Evolutionary conservation across 371 early-diverging fungal genomes (phyloP).

Genomic region (Circinella umbellata): DNA sequence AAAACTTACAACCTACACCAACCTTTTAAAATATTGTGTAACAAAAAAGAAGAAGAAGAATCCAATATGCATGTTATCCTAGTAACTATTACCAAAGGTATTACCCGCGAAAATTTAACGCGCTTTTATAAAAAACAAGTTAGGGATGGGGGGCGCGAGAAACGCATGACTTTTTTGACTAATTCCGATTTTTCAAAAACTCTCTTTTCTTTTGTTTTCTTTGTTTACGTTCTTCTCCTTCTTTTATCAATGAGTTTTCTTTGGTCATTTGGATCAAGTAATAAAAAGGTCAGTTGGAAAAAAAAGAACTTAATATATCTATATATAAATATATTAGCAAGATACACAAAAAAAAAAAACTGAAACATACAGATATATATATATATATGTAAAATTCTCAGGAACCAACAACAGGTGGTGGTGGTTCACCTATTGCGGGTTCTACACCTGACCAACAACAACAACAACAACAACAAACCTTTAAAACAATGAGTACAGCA

Average conservation of each 20-base stretch:
- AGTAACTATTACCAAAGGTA: neutral
- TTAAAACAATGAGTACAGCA: constrained; percentile 51
- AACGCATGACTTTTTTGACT: neutral
- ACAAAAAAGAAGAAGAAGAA: too few relatives aligned
- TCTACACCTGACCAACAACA: constrained; percentile 15
- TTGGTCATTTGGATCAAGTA: constrained; percentile 43
- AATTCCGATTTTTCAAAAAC: neutral
- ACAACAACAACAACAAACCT: constrained; percentile 27
- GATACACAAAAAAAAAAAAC: neutral
- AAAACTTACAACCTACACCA: too few relatives aligned
- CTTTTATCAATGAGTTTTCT: constrained; percentile 37
- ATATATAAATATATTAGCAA: neutral
- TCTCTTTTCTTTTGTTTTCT: constrained; percentile 8
- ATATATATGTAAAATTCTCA: neutral
- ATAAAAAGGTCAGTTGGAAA: constrained; percentile 26
- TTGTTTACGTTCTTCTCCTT: neutral
- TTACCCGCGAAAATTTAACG: neutral
- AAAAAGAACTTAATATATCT: neutral
- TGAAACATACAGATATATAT: neutral
- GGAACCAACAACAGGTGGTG: neutral
- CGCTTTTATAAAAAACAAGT: neutral
- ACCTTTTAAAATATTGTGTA: too few relatives aligned
- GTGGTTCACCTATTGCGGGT: neutral
- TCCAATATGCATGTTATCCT: too few relatives aligned
- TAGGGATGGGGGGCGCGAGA: neutral